Base-by-base conservation (phyloP, 768 basidiomycete species). In the Crepidotus variabilis region DNA sequence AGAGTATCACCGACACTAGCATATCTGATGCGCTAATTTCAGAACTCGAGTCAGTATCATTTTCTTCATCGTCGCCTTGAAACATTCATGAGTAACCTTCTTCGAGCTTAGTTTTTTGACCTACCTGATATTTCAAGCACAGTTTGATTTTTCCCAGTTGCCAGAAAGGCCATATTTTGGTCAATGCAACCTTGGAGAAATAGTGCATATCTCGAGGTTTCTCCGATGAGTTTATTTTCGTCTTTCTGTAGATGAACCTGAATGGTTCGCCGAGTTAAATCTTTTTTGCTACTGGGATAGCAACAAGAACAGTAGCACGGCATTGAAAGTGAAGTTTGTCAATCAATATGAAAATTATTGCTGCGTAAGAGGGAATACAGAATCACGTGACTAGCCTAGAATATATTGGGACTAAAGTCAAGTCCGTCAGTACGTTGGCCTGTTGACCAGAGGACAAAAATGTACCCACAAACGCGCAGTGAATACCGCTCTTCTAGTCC, bases 21-120 rank as follows among this genome's bases (percentile, higher is more conserved):
- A 28, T 33, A 28, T 54, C 53, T 47, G 28, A 47, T 22, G 53
- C 36, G 32, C 53, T 54, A 28, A 54, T 47, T 46, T 47, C 53
- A 46, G 53, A 54, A 33, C 43, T 46, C 13, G 46, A 54, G 28
- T 8, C 28, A 28, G 28, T 28, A 8, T 28, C 28, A 16, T 33
- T 20, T 32, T 46, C 28, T 54, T 43, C 28, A 34, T 21, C 23
- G 10, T 43, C 43, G 14, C 46, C 28, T 54, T 20, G 46, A 22
- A 46, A 54, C 46, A 28, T 43, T 54, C 33, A 8, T 28, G 28
- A 28, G 28, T 28, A 3, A 28, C 8, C 8, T 28, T 4, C 8
- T 43, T 16, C 39, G 39, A 43, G 18, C 3, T 36, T 3, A 43
- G 39, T 3, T 5, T 28, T 28, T 8, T 14, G 3, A 43, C 39